These are phyloP conservation scores for Rhodomyrtus tomentosa DNA, from an alignment of 345 rosid genomes.

Conservation along the genomic window DNA sequence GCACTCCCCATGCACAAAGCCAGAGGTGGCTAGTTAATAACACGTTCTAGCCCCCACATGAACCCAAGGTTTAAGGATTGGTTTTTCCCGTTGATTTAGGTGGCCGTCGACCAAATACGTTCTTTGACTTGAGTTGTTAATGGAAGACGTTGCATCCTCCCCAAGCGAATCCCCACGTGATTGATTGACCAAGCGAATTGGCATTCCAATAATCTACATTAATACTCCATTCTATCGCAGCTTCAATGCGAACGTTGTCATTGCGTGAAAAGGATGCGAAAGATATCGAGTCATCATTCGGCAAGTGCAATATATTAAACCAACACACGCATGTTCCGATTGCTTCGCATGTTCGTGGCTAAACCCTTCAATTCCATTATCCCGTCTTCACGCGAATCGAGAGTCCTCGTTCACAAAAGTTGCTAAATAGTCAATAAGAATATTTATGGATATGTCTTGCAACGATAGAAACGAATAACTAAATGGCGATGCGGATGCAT, in stretches of 20 bases:
- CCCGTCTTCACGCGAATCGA: fast-evolving
- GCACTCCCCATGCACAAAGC: neutral
- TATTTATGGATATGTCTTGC: neutral
- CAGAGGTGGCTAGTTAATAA: neutral
- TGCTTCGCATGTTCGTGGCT: neutral
- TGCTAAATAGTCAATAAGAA: neutral
- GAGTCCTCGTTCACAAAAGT: neutral
- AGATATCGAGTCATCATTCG: neutral
- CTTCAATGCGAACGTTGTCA: neutral
- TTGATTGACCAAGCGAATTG: neutral
- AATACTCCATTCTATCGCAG: no score
- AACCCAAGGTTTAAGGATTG: neutral
- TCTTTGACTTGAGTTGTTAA: neutral
- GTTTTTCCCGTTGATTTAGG: neutral
- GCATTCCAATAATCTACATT: neutral
- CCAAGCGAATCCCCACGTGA: neutral
- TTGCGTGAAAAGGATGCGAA: neutral
- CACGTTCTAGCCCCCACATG: neutral
- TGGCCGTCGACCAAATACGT: neutral
- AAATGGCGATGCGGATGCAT: fast-evolving
- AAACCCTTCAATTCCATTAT: neutral
- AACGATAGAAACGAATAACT: neutral
- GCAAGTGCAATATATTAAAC: neutral
- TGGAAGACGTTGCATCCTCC: neutral
- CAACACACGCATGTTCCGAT: neutral